Evolutionary conservation across 2,329 filamentous ascomycete species (phyloP), one percentile per base, ranked within the genome.

Genomic region (Colletotrichum euphorbiae): DNA sequence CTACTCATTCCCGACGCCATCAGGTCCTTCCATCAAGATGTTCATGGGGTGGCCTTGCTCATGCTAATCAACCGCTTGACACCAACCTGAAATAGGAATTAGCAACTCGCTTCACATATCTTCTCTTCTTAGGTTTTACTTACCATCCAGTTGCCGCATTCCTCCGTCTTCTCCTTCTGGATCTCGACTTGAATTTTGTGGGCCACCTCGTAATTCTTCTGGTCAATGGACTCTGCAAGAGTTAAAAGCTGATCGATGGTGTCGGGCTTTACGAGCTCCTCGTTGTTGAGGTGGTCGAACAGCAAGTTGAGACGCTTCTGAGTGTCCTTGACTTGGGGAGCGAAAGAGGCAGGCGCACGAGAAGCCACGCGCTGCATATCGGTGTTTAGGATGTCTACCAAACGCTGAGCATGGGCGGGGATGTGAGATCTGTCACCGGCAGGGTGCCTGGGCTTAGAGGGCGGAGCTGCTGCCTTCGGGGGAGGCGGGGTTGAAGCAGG

Each of bases 211-310:
- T 92, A 94, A 73, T 96, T 85, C 81, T 89, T 90, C 62, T 82
- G 79, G 73, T 92, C 87, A 62, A 97, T 79, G 28, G 91, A 88
- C 70, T 87, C 81, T 8, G 92, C 86, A 33, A 94, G 81, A 73
- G 89, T 82, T 8, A 84, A 83, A 73, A 94, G 83, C 76, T 90
- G 84, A 69, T 88, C 84, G 56, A 94, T 87, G 0, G 92, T 98
- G 74, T 92, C 90, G 2, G 92, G 88, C 81, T 91, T 92, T 62
- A 98, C 84, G 45, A 98, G 84, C 75, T 98, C 94, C 75, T 94
- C 92, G 72, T 98, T 98, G 85, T 98, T 99, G 52, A 99, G 85
- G 78, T 98, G 94, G 76, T 99, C 95, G 77, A 98, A 98, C n/a
- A 99, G 84, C 56, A 98, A 90, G 74, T 92, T 93, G 67, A 99